Base-by-base conservation (phyloP, 2,329 filamentous ascomycete species). In the Neonectria sp. region DNA sequence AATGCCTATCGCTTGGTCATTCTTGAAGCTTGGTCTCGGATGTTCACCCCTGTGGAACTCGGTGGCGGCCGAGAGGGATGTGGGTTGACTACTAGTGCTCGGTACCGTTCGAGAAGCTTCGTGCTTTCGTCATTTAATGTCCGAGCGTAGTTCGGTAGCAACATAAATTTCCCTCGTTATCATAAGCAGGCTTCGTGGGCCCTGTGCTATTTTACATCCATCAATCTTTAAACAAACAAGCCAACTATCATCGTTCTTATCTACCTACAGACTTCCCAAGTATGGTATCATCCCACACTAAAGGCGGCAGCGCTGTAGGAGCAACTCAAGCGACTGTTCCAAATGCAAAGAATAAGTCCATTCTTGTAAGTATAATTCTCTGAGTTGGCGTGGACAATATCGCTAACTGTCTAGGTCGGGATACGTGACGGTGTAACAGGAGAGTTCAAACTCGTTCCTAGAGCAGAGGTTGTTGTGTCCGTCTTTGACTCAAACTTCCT, bases 401-500 rank as follows among this genome's bases (percentile, higher is more conserved):
- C 3, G 49, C 31, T 43, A 8, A 43, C 2, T 11, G 9, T 15
- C 46, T 29, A 75, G 72, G 69, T 77, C 55, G 75, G 75, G 15
- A 75, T 77, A 62, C 72, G 75, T 15, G 70, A 77, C 66, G 74
- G 75, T 8, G 71, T 77, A 6, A 73, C 68, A 3, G 69, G 70
- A 3, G 53, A 71, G 17, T 77, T 77, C 56, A 61, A 61, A 12
- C 65, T 76, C 6, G 67, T 73, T 11, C 72, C 73, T 4, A 63
- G 74, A 51, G 65, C 67, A 13, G 60, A 76, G 21, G 75, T 73
- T 6, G 60, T 67, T 11, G 71, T 76, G 1, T 77, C 75, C 2
- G 75, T 77, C 3, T 77, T 77, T 61, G 75, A 77, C 69, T 76
- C 75, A 4, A 76, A 72, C 55, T 77, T 77, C 11, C 70, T 77